Evolutionary conservation across 2,329 filamentous ascomycete species (phyloP), one percentile per base, ranked within the genome.

Genomic region (Ophiostoma novo-ulmi): DNA sequence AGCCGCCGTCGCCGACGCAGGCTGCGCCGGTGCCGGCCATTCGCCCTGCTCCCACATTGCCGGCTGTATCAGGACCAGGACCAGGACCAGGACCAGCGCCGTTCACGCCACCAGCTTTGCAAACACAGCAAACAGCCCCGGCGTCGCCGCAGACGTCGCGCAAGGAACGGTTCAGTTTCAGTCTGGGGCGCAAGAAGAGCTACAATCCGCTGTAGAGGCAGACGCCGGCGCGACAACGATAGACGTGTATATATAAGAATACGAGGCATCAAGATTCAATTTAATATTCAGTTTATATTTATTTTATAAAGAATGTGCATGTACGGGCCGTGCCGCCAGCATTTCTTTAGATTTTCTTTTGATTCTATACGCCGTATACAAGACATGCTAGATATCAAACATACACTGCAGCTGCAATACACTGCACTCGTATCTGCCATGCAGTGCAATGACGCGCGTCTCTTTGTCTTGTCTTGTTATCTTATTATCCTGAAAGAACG

Each of bases 151-250:
- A 82, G 76, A 72, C 58, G 14, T 58, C 74, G 64, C 78, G 83
- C 66, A 89, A 87, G 78, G 88, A 88, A 73, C 84, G 89, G 36
- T 91, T 93, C 75, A 90, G 84, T 75, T 88, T 89, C 74, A 82
- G 86, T 71, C 76, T 93, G 14, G 88, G 90, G 5, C 82, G 88
- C 76, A 93, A 93, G 82, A 93, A 91, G 84, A 90, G 87, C 78
- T 85, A 83, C 73, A 81, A 82, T 72, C 22, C 26, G 20, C n/a
- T 65, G 63, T 65, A 39, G 20, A 4, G 14, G 44, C 17, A 7
- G 44, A 3, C 41, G 41, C 31, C 31, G 3, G 0, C 31, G 31
- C 31, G 31, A 4, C 31, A 3, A 31, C 3, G 31, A 31, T 31
- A 31, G 31, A 31, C 31, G 31, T 31, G 31, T 31, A 31, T 4